phyloP scores from a whole-genome alignment of 192 early-diverging fungal species.

The Dimargaris cristalligena region DNA sequence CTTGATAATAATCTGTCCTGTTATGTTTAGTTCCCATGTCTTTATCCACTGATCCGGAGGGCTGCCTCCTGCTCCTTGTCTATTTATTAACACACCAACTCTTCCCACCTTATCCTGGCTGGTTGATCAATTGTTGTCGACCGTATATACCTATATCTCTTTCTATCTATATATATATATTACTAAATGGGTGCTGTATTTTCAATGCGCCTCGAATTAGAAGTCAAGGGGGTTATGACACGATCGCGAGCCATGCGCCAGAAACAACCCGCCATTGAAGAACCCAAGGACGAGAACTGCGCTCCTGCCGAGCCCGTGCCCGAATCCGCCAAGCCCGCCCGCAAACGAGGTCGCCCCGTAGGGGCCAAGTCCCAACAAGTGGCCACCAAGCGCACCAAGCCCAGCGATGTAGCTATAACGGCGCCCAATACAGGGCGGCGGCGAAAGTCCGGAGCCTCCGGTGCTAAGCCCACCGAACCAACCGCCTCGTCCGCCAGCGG shows the following conservation, averaged over 20 bases:
- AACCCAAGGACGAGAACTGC: background rate
- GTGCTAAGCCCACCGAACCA: background rate
- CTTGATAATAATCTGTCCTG: background rate
- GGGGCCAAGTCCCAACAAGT: background rate
- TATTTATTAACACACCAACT: background rate
- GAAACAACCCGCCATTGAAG: background rate
- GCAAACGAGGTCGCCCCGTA: slow-evolving; percentile 6
- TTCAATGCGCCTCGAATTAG: no score
- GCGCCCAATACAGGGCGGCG: background rate
- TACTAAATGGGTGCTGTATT: no score
- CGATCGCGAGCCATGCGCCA: background rate
- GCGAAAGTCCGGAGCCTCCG: background rate
- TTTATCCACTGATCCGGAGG: background rate
- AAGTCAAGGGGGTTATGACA: slow-evolving; percentile 1
- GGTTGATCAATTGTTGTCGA: no score
- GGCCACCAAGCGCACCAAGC: background rate
- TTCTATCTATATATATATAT: no score
- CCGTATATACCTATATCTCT: no score
- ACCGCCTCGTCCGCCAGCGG: background rate
- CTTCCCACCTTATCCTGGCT: no score
- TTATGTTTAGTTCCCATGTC: background rate
- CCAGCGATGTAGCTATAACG: background rate
- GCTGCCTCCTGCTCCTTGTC: background rate
- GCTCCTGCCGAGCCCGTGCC: background rate
- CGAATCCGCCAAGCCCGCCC: background rate